phyloP scores from a whole-genome alignment of 257 asterid genomes.

The Fraxinus pennsylvanica region DNA sequence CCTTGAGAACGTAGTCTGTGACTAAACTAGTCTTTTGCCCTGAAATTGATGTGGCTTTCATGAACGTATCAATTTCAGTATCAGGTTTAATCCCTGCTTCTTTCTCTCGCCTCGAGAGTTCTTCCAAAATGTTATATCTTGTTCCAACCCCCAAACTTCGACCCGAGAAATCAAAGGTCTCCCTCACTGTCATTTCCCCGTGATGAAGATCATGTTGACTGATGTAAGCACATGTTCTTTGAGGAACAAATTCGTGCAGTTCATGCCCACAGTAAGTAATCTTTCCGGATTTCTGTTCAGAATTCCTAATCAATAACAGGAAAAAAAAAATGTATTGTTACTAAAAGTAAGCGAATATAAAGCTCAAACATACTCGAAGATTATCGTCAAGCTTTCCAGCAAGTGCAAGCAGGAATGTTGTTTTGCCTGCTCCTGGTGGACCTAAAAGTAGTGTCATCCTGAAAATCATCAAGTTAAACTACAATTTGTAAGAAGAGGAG shows the following conservation, averaged over 20 bases:
- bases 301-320: not conserved
- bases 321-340: too few species aligned
- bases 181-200: conserved; percentile 61
- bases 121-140: conserved; percentile 35
- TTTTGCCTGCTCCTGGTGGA: conserved; percentile 53
- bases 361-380: conserved; percentile 25
- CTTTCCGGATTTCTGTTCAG: conserved; percentile 30
- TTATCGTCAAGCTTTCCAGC: conserved; percentile 41
- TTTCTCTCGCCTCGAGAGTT: conserved; percentile 49
- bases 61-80: conserved; percentile 46
- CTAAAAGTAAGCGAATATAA: too few species aligned
- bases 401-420: conserved; percentile 44
- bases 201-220: conserved; percentile 49
- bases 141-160: conserved; percentile 50
- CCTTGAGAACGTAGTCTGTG: conserved; percentile 49
- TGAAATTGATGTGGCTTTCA: conserved; percentile 43
- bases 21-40: conserved; percentile 41
- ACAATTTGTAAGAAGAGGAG: too few species aligned
- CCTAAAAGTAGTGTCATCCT: conserved; percentile 52
- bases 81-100: conserved; percentile 46
- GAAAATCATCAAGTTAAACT: conserved; percentile 7
- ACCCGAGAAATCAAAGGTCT: conserved; percentile 49
- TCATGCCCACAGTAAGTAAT: conserved; percentile 54
- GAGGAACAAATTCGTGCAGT: conserved; percentile 48
- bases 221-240: conserved; percentile 49